A percentile compares a stretch with the other conserved stretches of the same genome.
These are phyloP conservation scores for Echites panduratus DNA, from an alignment of 257 asterid genomes.

Conservation along the genomic window DNA sequence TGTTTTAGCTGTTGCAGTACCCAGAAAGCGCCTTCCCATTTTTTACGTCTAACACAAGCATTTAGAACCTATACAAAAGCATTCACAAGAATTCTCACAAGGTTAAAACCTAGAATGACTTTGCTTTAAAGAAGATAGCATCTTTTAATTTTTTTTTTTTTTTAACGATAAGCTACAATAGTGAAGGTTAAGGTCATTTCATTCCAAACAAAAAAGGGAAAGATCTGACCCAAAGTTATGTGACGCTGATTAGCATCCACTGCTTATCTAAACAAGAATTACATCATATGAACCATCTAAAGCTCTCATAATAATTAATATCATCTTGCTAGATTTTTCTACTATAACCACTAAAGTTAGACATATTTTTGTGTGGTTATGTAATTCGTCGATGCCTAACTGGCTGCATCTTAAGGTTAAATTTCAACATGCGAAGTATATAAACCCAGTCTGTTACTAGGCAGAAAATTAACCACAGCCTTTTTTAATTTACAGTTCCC, in stretches of 20 bases:
- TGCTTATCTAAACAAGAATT: not conserved
- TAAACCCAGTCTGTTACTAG: not conserved
- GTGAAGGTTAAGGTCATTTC: not conserved
- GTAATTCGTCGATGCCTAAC: not conserved
- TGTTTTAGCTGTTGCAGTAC: slow-evolving; percentile 76
- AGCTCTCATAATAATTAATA: not conserved
- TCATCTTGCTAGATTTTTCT: not conserved
- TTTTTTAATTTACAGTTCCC: too few species aligned
- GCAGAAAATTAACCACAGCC: too few species aligned
- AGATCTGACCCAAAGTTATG: not conserved
- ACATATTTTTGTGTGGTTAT: not conserved
- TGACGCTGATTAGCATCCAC: not conserved
- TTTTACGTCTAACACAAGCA: slow-evolving; percentile 80
- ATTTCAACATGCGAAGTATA: not conserved
- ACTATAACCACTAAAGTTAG: not conserved
- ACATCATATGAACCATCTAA: not conserved
- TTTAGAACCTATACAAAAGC: slow-evolving; percentile 56
- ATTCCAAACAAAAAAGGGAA: not conserved
- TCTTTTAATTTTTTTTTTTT: not conserved
- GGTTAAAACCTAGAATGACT: slow-evolving; percentile 8
- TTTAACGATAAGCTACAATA: not conserved
- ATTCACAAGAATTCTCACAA: slow-evolving; percentile 8
- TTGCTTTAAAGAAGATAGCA: slow-evolving; percentile 6
- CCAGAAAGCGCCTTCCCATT: slow-evolving; percentile 99
- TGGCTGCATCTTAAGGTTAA: not conserved